phyloP scores from a whole-genome alignment of 2,329 filamentous ascomycete species.

The Ophiostoma triangulosporum region DNA sequence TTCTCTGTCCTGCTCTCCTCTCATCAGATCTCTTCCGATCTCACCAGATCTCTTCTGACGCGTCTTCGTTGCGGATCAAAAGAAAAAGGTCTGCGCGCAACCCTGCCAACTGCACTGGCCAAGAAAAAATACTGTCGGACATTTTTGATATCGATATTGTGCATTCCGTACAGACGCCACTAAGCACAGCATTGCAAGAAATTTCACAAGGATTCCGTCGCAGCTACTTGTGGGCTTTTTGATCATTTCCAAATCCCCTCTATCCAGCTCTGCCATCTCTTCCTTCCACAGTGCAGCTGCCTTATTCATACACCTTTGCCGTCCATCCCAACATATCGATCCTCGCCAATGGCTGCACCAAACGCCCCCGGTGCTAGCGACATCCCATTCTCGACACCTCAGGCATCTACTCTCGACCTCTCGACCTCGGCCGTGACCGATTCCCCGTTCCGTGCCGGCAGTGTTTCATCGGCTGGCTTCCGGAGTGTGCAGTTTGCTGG shows the following conservation, averaged over 20 bases:
- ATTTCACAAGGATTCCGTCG: not conserved
- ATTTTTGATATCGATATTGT: not conserved
- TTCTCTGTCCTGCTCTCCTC: not conserved
- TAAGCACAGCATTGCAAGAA: not conserved
- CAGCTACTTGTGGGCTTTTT: not conserved
- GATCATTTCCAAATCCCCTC: not conserved
- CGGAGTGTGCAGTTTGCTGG: slow-evolving; percentile 10
- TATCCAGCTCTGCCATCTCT: no score
- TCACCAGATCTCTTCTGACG: not conserved
- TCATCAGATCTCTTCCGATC: no score
- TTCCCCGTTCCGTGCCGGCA: slow-evolving; percentile 7
- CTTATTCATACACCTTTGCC: no score
- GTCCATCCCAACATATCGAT: no score
- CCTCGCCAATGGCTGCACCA: not conserved
- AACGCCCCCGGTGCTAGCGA: not conserved
- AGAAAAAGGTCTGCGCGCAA: not conserved
- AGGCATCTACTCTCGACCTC: not conserved
- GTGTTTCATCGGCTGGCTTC: slow-evolving; percentile 9
- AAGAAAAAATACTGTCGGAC: no score
- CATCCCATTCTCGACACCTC: not conserved
- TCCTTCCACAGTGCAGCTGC: not conserved
- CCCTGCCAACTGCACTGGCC: not conserved
- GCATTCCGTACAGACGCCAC: not conserved
- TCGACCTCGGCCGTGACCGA: slow-evolving; percentile 4
- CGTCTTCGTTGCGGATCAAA: not conserved